A percentile compares a stretch with the other conserved stretches of the same genome.
Evolutionary conservation across 495 filamentous ascomycete genomes (phyloP).

Genomic region (Tetracladium marchalianum): DNA sequence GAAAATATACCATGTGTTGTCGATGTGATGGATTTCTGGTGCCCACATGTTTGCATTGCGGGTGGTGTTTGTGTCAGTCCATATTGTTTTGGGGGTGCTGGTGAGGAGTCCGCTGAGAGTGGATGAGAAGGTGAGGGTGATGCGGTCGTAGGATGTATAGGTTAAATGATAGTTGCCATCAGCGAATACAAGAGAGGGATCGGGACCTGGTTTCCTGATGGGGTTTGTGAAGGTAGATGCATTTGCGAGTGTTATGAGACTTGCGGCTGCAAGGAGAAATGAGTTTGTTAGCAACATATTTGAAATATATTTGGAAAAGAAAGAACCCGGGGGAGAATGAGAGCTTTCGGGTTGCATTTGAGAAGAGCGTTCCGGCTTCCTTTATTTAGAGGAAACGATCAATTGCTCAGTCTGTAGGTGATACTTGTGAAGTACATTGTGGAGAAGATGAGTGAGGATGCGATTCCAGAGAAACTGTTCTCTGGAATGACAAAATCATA

Average conservation of each 20-base stretch:
- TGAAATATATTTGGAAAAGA: neutral
- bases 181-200: constrained; percentile 38
- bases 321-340: no score
- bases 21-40: constrained; percentile 41
- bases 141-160: constrained; percentile 37
- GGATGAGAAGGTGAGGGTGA: constrained; percentile 37
- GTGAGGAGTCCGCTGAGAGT: constrained; percentile 38
- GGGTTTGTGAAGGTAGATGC: constrained; percentile 7
- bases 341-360: no score
- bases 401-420: no score
- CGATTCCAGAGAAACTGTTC: no score
- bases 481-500: no score
- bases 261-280: neutral
- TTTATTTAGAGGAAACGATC: no score
- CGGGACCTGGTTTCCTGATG: constrained; percentile 12
- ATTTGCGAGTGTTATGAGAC: neutral
- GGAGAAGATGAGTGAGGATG: no score
- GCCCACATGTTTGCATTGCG: constrained; percentile 44
- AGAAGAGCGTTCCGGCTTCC: no score
- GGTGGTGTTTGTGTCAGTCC: neutral
- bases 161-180: constrained; percentile 44
- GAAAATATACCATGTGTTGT: constrained; percentile 37
- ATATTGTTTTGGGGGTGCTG: constrained; percentile 25
- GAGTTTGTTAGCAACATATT: neutral
- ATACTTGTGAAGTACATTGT: no score